These are phyloP conservation scores for Helicocarpus griseus DNA, from an alignment of 2,329 filamentous ascomycete genomes.

Conservation along the genomic window DNA sequence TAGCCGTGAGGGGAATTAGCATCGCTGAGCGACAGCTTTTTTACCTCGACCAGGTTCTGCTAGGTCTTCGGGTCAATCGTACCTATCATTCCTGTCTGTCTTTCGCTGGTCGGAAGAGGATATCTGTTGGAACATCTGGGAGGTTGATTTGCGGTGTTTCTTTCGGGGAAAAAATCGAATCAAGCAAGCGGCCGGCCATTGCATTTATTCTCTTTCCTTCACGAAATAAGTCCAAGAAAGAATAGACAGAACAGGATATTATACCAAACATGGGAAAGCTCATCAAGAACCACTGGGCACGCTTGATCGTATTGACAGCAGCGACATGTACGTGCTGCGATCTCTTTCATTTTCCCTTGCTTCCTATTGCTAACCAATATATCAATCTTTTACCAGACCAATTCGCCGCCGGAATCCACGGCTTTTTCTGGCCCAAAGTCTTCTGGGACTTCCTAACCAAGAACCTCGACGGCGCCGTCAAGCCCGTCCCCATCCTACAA, in stretches of 20 bases:
- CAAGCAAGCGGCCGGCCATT: neutral
- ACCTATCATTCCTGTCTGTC: neutral
- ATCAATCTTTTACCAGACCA: slow-evolving; percentile 55
- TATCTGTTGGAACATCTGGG: neutral
- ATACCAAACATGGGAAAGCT: slow-evolving; percentile 71
- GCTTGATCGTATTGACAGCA: slow-evolving; percentile 82
- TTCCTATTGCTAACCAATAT: slow-evolving; percentile 2
- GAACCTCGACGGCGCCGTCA: slow-evolving; percentile 76
- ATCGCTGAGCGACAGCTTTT: slow-evolving; percentile 9
- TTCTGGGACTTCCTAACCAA: slow-evolving; percentile 96
- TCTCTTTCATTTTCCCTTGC: neutral
- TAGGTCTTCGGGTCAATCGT: neutral
- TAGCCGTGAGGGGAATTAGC: slow-evolving; percentile 5
- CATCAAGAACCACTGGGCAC: slow-evolving; percentile 99
- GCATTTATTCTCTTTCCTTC: neutral
- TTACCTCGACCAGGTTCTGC: neutral
- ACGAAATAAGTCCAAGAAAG: neutral
- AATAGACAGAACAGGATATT: neutral
- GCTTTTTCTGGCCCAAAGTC: slow-evolving; percentile 97
- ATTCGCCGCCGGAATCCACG: slow-evolving; percentile 69
- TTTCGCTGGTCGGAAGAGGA: slow-evolving; percentile 22
- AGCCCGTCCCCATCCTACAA: slow-evolving; percentile 79
- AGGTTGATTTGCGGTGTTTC: neutral
- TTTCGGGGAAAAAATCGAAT: too few relatives aligned
- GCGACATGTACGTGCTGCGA: slow-evolving; percentile 56